phyloP scores from a whole-genome alignment of 2,329 filamentous ascomycete species.

The Colletotrichum neosansevieriae region DNA sequence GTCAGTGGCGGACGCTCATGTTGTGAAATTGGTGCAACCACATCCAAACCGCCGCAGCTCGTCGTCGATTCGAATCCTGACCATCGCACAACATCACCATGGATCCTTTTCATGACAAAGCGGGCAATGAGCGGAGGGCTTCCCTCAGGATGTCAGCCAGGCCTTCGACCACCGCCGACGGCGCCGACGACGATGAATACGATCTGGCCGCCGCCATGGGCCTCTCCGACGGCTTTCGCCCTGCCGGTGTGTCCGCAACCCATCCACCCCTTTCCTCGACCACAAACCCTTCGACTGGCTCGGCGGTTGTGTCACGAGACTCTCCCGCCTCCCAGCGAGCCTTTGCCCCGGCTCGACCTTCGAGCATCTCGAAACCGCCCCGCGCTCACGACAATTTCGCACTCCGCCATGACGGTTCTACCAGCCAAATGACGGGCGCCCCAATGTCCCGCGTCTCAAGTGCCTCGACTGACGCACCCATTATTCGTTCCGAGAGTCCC shows the following conservation, averaged over 20 bases:
- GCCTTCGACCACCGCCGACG: constrained; percentile 47
- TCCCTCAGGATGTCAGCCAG: constrained; percentile 58
- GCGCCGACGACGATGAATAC: constrained; percentile 59
- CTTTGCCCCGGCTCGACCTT: constrained; percentile 55
- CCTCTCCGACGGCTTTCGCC: constrained; percentile 66
- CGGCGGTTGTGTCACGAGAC: constrained; percentile 39
- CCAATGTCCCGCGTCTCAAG: constrained; percentile 45
- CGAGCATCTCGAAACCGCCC: constrained; percentile 68
- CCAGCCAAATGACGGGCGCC: constrained; percentile 33
- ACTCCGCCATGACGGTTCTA: constrained; percentile 64
- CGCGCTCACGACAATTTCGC: constrained; percentile 62
- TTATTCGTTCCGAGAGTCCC: constrained; percentile 67
- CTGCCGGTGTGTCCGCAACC: constrained; percentile 46
- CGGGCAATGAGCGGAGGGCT: constrained; percentile 55
- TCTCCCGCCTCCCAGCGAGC: constrained; percentile 33
- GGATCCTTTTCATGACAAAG: constrained; percentile 54
- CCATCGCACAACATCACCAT: constrained; percentile 48
- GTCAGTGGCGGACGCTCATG: constrained; percentile 35
- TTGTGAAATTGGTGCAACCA: constrained; percentile 31
- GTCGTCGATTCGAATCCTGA: constrained; percentile 29
- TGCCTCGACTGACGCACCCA: constrained; percentile 52
- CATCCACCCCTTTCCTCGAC: constrained; percentile 43
- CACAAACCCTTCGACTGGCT: constrained; percentile 42
- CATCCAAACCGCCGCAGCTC: constrained; percentile 16
- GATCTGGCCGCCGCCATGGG: constrained; percentile 62